These are phyloP conservation scores for Tubosaeta sp. DNA, from an alignment of 768 basidiomycete species.

Conservation along the genomic window DNA sequence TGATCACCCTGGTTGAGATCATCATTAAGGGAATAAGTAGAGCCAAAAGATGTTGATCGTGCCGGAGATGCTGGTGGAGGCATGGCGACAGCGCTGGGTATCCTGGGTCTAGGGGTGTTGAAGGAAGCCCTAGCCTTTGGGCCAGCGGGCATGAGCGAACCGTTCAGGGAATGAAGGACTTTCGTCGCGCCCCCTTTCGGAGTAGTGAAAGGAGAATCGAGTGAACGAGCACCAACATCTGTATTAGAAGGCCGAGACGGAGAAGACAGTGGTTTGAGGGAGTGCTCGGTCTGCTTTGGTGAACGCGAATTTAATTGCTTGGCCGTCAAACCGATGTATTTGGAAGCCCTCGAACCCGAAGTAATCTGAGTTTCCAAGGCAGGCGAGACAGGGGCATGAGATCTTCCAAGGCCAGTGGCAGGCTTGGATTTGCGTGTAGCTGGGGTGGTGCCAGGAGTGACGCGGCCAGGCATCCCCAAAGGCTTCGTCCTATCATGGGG, in stretches of 20 bases:
- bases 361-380: conserved; percentile 50
- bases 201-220: conserved; percentile 60
- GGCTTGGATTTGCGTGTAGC: conserved; percentile 30
- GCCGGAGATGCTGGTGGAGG: conserved; percentile 72
- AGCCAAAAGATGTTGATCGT: conserved; percentile 28
- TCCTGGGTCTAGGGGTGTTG: conserved; percentile 56
- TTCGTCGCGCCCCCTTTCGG: conserved; percentile 51
- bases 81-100: conserved; percentile 76
- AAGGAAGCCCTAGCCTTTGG: conserved; percentile 32
- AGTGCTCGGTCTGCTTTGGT: conserved; percentile 16
- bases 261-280: conserved; percentile 30
- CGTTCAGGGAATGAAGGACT: conserved; percentile 7
- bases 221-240: conserved; percentile 35
- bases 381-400: conserved; percentile 28
- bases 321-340: conserved; percentile 81
- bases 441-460: conserved; percentile 41
- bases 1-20: conserved; percentile 14
- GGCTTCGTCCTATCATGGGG: conserved; percentile 30
- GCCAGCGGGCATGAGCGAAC: conserved; percentile 14
- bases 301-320: conserved; percentile 61
- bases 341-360: conserved; percentile 79
- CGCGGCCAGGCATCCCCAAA: conserved; percentile 38
- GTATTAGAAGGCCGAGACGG: conserved; percentile 35
- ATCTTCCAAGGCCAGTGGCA: conserved; percentile 28
- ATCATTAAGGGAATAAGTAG: conserved; percentile 38